phyloP scores from a whole-genome alignment of 1,284 basidiomycete species.

The Amylostereum areolatum region DNA sequence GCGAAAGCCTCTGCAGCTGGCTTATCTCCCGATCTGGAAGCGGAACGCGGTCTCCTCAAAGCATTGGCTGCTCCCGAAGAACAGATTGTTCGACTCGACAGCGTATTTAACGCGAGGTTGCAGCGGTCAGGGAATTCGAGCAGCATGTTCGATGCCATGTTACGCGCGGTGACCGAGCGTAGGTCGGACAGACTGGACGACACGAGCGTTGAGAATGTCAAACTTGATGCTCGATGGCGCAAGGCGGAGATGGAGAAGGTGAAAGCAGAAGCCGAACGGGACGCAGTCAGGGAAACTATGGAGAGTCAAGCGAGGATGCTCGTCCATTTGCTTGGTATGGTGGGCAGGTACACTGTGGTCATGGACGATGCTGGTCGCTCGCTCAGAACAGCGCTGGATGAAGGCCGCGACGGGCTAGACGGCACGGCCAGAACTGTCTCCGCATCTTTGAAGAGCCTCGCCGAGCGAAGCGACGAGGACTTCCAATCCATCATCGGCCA shows the following conservation, averaged over 20 bases:
- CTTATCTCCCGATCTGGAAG: slow-evolving; percentile 56
- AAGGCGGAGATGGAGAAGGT: slow-evolving; percentile 70
- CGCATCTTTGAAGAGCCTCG: slow-evolving; percentile 45
- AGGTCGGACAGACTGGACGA: slow-evolving; percentile 77
- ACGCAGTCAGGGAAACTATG: slow-evolving; percentile 61
- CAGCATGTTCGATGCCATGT: slow-evolving; percentile 78
- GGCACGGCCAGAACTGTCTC: slow-evolving; percentile 40
- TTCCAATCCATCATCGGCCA: slow-evolving; percentile 63
- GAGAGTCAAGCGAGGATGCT: slow-evolving; percentile 62
- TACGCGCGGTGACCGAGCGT: slow-evolving; percentile 76
- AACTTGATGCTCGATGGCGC: slow-evolving; percentile 61
- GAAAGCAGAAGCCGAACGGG: slow-evolving; percentile 65
- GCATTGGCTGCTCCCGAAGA: slow-evolving; percentile 72
- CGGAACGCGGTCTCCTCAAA: slow-evolving; percentile 68
- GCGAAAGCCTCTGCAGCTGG: slow-evolving; percentile 29
- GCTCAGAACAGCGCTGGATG: slow-evolving; percentile 42
- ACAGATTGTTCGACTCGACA: slow-evolving; percentile 53
- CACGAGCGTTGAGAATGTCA: slow-evolving; percentile 64
- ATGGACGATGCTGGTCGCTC: slow-evolving; percentile 59
- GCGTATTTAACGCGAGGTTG: slow-evolving; percentile 53
- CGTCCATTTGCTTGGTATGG: slow-evolving; percentile 68
- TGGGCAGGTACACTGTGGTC: slow-evolving; percentile 75
- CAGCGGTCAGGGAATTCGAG: slow-evolving; percentile 70
- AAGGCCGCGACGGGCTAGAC: slow-evolving; percentile 33
- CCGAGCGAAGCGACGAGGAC: slow-evolving; percentile 61